Evolutionary conservation across 1,284 basidiomycete species (phyloP), one percentile per base, ranked within the genome.

Genomic region (Melampsora americana): DNA sequence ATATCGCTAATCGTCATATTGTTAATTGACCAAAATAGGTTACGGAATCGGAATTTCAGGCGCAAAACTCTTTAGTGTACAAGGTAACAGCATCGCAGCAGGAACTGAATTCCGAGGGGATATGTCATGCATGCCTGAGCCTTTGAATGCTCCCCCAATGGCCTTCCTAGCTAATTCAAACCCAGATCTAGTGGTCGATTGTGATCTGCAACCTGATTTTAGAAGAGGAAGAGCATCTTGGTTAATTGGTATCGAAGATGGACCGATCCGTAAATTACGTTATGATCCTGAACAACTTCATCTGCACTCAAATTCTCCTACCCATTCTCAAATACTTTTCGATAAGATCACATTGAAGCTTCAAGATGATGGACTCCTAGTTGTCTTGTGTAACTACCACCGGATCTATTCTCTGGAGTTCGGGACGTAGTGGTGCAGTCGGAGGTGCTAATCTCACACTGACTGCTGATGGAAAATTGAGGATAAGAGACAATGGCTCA

Each of bases 41-140:
- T 74, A 74, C 61, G 72, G 35, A 14, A 67, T 74, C 20, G 72
- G 72, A n/a, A 67, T 74, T 53, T 66, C 72, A 61, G 72, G 72
- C 50, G 65, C 62, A 14, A 64, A 65, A 42, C 53, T 66, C 23
- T 74, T 67, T 42, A 39, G 66, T 53, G 72, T 67, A 42, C 53
- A 28, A 48, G 73, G 73, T 11, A 76, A 76, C 42, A n/a, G 73
- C 12, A 39, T 76, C 32, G 44, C 46, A 20, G 28, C 56, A 50
- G 73, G 66, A 14, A 69, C 66, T 26, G 30, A 20, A n/a, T 76
- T 76, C 64, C 62, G 23, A 48, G 73, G 73, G n/a, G 60, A 69
- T 42, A 20, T 76, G 35, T 62, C 66, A 20, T 44, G 20, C 9
- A 64, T 69, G 66, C 60, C 59, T 16, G 73, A 76, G 53, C 73